These are phyloP conservation scores for Exophiala sp. DNA, from an alignment of 2,329 filamentous ascomycete species.

Conservation along the genomic window DNA sequence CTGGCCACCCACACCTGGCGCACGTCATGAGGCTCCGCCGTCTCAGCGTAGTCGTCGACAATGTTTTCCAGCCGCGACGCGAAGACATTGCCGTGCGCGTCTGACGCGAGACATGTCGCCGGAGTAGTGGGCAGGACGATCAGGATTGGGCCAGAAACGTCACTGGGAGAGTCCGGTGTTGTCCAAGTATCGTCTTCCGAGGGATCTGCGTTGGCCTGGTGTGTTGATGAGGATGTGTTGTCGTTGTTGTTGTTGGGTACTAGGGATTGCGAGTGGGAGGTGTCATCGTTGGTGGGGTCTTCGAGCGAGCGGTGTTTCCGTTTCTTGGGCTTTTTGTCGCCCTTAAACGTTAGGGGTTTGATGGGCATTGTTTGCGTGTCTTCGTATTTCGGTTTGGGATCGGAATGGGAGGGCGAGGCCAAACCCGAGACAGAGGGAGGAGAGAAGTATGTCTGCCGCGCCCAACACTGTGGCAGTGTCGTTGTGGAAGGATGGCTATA, in stretches of 20 bases:
- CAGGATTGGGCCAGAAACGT: conserved; percentile 76
- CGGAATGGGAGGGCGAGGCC: too few relatives aligned
- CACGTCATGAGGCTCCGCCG: conserved; percentile 90
- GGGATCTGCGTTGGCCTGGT: conserved; percentile 33
- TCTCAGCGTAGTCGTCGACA: conserved; percentile 72
- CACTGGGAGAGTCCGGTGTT: conserved; percentile 65
- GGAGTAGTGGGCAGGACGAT: conserved; percentile 72
- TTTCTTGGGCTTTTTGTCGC: conserved; percentile 83
- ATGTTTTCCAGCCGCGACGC: conserved; percentile 77
- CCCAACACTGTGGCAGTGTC: too few relatives aligned
- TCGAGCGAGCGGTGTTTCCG: conserved; percentile 64
- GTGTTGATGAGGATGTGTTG: conserved; percentile 23
- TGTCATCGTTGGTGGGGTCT: conserved; percentile 27
- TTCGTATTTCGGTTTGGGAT: not conserved
- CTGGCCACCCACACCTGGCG: conserved; percentile 93
- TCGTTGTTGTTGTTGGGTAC: conserved; percentile 11
- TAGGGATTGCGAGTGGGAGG: too few relatives aligned
- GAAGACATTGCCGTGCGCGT: conserved; percentile 82
- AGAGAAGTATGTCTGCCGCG: too few relatives aligned
- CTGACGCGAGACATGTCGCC: conserved; percentile 72
- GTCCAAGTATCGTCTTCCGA: conserved; percentile 83
- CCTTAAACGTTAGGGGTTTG: conserved; percentile 90
- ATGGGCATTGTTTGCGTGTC: conserved; percentile 37
- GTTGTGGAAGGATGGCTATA: too few relatives aligned
- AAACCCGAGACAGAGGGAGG: too few relatives aligned